Base-by-base conservation (phyloP, 768 basidiomycete genomes). In the Cantharellus cinnabarinus region DNA sequence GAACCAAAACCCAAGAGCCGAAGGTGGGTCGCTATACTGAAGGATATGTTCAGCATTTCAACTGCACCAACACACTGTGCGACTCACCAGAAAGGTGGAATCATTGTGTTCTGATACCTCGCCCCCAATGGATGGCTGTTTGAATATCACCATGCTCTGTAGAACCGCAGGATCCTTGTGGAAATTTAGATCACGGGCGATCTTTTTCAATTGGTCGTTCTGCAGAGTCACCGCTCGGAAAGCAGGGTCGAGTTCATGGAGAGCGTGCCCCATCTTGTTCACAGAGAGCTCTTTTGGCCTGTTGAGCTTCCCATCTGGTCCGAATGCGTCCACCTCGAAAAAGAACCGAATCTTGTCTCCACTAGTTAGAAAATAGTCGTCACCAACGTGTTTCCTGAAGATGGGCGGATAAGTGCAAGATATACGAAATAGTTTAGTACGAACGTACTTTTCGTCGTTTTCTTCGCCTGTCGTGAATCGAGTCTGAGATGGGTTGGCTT, bases 291-390 rank as follows among this genome's bases (percentile, higher is more conserved):
- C 65, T 52, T 75, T 75, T 0, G 72, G 71, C 76, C 68, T 65
- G 55, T 69, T 68, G n/a, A 99, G 76, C 64, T 80, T 81, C 2
- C 89, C 85, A 40, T 78, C 68, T 35, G 71, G 64, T 61, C 81
- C 77, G 3, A 95, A 73, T 0, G 93, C 89, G 56, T 84, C 89
- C 64, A 88, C 83, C 67, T 98, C 95, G 50, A 99, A 74, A 70
- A 99, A 98, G 70, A 82, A 98, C 3, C 86, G 81, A 61, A 98
- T 88, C 75, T 95, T 95, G 70, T 97, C 89, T 2, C 89, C 89
- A 1, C 89, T 91, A 39, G 73, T 77, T 53, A 99, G 73, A 66
- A 99, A 99, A 69, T 98, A 98, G 40, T 89, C 81, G 66, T 98
- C 91, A 0, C 91, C 91, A 35, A 89, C 76, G 64, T 90, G 87